phyloP scores from a whole-genome alignment of 352 stramenopile genomes.

The Elongisporangium undulatum region DNA sequence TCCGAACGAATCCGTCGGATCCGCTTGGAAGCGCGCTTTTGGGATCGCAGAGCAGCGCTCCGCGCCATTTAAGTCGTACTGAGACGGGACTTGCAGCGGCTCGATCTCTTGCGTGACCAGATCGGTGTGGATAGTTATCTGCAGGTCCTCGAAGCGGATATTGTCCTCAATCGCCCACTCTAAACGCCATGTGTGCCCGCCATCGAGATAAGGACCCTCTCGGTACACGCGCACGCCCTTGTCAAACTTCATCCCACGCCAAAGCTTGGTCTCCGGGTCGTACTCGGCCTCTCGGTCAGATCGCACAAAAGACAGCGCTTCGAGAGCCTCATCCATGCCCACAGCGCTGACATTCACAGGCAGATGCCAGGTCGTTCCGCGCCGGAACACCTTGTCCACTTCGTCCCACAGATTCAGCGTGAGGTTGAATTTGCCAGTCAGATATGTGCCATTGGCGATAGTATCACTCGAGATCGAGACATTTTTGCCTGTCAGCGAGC shows the following conservation, averaged over 20 bases:
- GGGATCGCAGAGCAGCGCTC: slow-evolving; percentile 49
- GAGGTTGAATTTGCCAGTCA: slow-evolving; percentile 57
- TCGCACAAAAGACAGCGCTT: slow-evolving; percentile 58
- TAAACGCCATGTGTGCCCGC: slow-evolving; percentile 65
- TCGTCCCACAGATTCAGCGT: slow-evolving; percentile 44
- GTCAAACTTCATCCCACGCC: slow-evolving; percentile 55
- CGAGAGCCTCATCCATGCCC: slow-evolving; percentile 70
- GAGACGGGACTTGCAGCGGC: slow-evolving; percentile 41
- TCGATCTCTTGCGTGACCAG: slow-evolving; percentile 64
- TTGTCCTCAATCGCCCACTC: slow-evolving; percentile 76
- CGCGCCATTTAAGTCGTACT: slow-evolving; percentile 34
- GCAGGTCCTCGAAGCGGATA: slow-evolving; percentile 59
- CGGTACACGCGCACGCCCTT: slow-evolving; percentile 71
- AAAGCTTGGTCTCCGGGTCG: slow-evolving; percentile 39
- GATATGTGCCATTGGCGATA: slow-evolving; percentile 69
- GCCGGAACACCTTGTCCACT: slow-evolving; percentile 26
- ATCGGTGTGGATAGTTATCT: slow-evolving; percentile 52
- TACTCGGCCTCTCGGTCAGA: slow-evolving; percentile 68
- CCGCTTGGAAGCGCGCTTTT: slow-evolving; percentile 34
- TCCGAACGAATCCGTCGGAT: slow-evolving; percentile 40
- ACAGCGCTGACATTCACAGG: slow-evolving; percentile 66
- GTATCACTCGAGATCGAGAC: slow-evolving; percentile 12
- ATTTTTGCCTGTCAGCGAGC: background rate
- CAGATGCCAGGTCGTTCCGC: slow-evolving; percentile 56
- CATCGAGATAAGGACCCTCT: slow-evolving; percentile 61